Conservation (phyloP, 2,329 filamentous ascomycete genomes). For the Aureobasidium leucospermi region DNA sequence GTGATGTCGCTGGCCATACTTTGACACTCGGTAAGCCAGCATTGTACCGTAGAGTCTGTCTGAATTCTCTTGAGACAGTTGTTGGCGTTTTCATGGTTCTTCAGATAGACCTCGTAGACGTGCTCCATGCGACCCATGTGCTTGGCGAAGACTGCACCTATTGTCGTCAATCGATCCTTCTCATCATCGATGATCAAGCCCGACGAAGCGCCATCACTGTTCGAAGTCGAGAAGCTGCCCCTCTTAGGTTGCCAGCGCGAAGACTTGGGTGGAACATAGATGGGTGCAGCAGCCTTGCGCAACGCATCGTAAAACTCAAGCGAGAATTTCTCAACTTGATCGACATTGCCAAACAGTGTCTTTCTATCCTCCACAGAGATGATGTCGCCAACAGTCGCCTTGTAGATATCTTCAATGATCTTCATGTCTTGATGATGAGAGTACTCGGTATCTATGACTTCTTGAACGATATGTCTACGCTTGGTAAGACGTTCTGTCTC, state of each 20-base stretch:
- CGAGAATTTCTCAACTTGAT: constrained; percentile 84
- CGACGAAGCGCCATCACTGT: constrained; percentile 28
- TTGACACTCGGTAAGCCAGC: constrained; percentile 92
- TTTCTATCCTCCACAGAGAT: constrained; percentile 80
- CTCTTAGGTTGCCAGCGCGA: constrained; percentile 46
- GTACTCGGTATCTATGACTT: constrained; percentile 87
- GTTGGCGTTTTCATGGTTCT: constrained; percentile 58
- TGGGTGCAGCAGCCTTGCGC: constrained; percentile 68
- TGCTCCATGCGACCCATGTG: constrained; percentile 54
- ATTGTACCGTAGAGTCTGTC: constrained; percentile 53
- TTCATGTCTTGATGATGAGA: constrained; percentile 93
- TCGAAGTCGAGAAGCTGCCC: constrained; percentile 39
- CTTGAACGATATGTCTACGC: constrained; percentile 78
- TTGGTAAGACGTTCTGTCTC: constrained; percentile 67
- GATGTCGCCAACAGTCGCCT: constrained; percentile 71
- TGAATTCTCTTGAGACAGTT: constrained; percentile 50
- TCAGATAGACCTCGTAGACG: constrained; percentile 57
- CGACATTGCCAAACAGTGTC: constrained; percentile 84
- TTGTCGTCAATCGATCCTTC: constrained; percentile 49
- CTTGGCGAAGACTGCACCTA: constrained; percentile 53
- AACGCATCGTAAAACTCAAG: constrained; percentile 70
- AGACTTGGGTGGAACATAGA: constrained; percentile 62
- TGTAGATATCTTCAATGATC: constrained; percentile 95
- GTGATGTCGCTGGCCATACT: constrained; percentile 88
- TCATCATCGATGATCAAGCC: constrained; percentile 27